phyloP scores from a whole-genome alignment of 176 grass and related monocot genomes.

The Bonia amplexicaulis region DNA sequence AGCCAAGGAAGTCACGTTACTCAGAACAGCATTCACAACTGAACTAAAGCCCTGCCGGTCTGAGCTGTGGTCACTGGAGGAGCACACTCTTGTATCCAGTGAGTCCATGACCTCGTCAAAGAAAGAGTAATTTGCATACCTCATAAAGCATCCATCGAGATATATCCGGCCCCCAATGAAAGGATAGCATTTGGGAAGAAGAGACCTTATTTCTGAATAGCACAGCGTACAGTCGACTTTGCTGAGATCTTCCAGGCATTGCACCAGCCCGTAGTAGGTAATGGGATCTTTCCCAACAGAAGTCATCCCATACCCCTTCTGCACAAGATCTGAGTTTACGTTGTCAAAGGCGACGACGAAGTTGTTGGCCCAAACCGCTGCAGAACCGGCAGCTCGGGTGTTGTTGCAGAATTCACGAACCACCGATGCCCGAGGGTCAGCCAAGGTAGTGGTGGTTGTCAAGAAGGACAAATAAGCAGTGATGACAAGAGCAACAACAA shows the following conservation, averaged over 20 bases:
- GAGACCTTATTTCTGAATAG: constrained; percentile 38
- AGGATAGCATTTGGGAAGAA: constrained; percentile 50
- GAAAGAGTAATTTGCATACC: constrained; percentile 48
- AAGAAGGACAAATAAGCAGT: neutral
- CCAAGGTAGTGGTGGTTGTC: neutral
- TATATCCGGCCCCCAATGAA: constrained; percentile 33
- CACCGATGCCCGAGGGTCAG: constrained; percentile 18
- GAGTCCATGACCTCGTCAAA: constrained; percentile 30
- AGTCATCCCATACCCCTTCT: constrained; percentile 34
- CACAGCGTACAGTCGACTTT: constrained; percentile 40
- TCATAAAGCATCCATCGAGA: constrained; percentile 58
- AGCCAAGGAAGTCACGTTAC: constrained; percentile 33
- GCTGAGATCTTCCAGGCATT: constrained; percentile 49
- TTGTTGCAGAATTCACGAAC: constrained; percentile 11
- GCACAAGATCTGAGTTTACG: constrained; percentile 35
- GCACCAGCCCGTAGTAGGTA: constrained; percentile 35
- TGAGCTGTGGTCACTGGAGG: constrained; percentile 12
- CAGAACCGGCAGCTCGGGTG: neutral
- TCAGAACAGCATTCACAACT: constrained; percentile 18
- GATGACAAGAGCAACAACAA: neutral
- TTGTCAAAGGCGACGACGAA: constrained; percentile 46
- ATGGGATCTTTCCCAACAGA: constrained; percentile 31
- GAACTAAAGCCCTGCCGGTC: neutral
- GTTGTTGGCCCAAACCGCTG: constrained; percentile 38
- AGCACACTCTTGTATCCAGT: constrained; percentile 42